Evolutionary conservation across 2,329 filamentous ascomycete genomes (phyloP).

Genomic region (Chaetomium olivaceum): DNA sequence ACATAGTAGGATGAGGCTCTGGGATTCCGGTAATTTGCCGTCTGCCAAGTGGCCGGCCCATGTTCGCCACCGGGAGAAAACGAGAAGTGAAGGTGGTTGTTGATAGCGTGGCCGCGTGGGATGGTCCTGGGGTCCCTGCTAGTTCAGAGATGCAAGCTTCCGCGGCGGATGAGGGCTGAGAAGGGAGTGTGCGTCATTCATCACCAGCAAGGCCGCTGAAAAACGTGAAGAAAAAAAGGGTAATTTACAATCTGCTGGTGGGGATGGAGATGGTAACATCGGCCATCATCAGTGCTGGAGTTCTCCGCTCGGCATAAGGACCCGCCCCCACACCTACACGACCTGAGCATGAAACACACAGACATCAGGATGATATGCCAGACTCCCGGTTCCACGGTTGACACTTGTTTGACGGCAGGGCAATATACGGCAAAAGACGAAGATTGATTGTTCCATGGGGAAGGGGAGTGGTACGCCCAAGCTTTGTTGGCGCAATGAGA

Average conservation of each 20-base stretch:
- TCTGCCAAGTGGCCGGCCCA: slow-evolving; percentile 31
- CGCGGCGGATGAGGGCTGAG: background rate
- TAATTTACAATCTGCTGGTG: background rate
- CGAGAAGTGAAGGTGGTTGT: slow-evolving; percentile 1
- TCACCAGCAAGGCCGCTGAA: background rate
- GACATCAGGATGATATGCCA: background rate
- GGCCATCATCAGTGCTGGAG: background rate
- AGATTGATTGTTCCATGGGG: background rate
- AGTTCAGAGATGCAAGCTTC: background rate
- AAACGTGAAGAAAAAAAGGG: background rate
- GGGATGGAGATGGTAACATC: slow-evolving; percentile 5
- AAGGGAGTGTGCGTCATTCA: background rate
- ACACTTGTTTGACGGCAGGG: background rate
- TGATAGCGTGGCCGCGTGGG: slow-evolving; percentile 9
- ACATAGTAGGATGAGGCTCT: slow-evolving; percentile 14
- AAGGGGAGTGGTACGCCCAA: background rate
- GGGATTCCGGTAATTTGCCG: slow-evolving; percentile 31
- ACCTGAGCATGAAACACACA: slow-evolving; percentile 9
- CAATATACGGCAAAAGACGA: background rate
- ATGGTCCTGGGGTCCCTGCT: background rate
- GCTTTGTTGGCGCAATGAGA: background rate
- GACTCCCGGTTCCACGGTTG: background rate
- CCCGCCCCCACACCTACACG: slow-evolving; percentile 8
- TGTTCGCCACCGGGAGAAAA: slow-evolving; percentile 17
- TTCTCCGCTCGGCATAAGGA: background rate